These are phyloP conservation scores for Neospora caninum DNA, from an alignment of 169 alveolate genomes.

Conservation along the genomic window DNA sequence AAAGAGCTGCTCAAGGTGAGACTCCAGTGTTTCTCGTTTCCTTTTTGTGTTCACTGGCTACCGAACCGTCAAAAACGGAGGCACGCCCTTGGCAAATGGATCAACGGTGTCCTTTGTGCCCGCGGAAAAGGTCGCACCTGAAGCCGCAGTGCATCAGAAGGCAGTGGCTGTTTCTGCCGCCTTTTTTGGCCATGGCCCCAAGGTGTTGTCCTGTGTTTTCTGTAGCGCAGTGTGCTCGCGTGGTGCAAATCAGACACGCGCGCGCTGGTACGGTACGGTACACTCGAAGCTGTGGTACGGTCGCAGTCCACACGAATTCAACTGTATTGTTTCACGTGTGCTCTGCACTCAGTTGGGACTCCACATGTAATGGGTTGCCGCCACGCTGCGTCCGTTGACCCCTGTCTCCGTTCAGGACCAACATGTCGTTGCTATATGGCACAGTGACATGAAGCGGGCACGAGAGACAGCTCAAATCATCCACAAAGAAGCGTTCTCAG, in stretches of 20 bases:
- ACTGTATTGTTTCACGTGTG: not conserved
- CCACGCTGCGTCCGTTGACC: not conserved
- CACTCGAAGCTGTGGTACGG: not conserved
- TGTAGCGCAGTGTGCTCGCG: no score
- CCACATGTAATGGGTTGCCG: not conserved
- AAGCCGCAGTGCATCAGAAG: no score
- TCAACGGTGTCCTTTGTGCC: no score
- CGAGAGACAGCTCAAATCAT: constrained; percentile 33
- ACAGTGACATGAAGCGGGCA: constrained; percentile 39
- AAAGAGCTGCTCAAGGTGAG: constrained; percentile 5
- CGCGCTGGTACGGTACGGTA: no score
- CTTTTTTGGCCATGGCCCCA: no score
- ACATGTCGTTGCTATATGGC: not conserved
- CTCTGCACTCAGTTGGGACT: not conserved
- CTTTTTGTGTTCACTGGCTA: no score
- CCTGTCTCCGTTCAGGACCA: not conserved
- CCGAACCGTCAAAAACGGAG: no score
- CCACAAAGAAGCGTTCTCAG: not conserved
- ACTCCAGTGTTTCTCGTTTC: not conserved
- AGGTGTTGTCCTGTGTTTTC: no score
- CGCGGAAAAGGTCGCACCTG: no score
- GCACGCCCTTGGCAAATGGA: no score
- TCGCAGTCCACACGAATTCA: not conserved
- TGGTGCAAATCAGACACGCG: no score
- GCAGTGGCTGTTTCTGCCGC: no score